Conservation (phyloP, 2,329 filamentous ascomycete genomes). For the Hortaea werneckii region DNA sequence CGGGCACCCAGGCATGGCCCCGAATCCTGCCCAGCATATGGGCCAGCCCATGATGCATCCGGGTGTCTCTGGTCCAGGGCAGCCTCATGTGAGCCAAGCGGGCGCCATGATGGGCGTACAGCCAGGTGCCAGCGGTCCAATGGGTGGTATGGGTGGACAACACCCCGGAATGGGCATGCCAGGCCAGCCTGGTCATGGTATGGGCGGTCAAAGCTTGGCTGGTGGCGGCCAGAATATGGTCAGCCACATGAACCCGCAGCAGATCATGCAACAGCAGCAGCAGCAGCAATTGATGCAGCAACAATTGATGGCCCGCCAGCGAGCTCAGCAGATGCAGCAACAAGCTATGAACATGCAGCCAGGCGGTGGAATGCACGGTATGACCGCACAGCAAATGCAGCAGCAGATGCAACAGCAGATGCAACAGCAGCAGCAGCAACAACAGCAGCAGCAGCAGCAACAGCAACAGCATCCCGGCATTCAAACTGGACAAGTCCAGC, state of each 20-base stretch:
- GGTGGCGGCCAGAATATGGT: conserved; percentile 48
- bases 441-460: conserved; percentile 13
- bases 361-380: conserved; percentile 22
- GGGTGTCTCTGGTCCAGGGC: conserved; percentile 61
- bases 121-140: conserved; percentile 47
- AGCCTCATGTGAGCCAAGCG: conserved; percentile 61
- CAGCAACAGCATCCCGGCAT: conserved; percentile 17
- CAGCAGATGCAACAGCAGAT: conserved; percentile 33
- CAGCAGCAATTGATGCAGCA: conserved; percentile 15
- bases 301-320: conserved; percentile 21
- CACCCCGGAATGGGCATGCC: conserved; percentile 21
- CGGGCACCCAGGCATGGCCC: conserved; percentile 52
- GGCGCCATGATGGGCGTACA: conserved; percentile 70
- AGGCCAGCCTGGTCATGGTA: conserved; percentile 11
- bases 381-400: conserved; percentile 44
- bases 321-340: conserved; percentile 32
- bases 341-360: conserved; percentile 28
- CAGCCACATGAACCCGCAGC: conserved; percentile 58
- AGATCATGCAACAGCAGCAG: conserved; percentile 42
- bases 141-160: conserved; percentile 30
- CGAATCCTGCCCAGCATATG: conserved; percentile 57
- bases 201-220: conserved; percentile 35
- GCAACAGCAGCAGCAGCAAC: conserved; percentile 25
- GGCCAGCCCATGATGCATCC: conserved; percentile 59
- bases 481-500: conserved; percentile 19